These are phyloP conservation scores for Candida glucosophila DNA, from an alignment of 1,139 yeast genomes.

Conservation along the genomic window DNA sequence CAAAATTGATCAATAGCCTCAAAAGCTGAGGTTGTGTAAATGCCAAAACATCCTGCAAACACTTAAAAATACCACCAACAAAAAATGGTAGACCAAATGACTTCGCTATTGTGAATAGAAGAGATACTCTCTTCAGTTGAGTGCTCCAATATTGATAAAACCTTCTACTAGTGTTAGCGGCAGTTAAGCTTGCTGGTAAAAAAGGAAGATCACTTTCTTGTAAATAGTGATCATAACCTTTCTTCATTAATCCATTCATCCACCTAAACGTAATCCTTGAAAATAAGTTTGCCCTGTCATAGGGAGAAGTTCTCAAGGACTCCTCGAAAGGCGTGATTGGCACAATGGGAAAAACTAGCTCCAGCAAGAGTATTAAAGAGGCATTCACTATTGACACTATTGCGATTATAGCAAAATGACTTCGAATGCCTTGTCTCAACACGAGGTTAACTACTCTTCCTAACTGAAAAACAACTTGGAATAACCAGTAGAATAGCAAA, in stretches of 20 bases:
- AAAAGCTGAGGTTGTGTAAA: conserved; percentile 87
- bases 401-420: conserved; percentile 34
- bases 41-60: conserved; percentile 69
- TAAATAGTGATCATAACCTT: conserved; percentile 68
- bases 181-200: conserved; percentile 58
- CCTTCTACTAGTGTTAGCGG: conserved; percentile 38
- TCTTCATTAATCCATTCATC: conserved; percentile 88
- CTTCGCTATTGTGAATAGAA: conserved; percentile 50
- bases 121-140: conserved; percentile 45
- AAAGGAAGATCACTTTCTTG: conserved; percentile 75
- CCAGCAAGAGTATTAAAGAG: conserved; percentile 43
- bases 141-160: conserved; percentile 60
- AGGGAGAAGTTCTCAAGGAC: conserved; percentile 44
- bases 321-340: conserved; percentile 31
- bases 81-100: conserved; percentile 68
- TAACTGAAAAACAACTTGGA: conserved; percentile 35
- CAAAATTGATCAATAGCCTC: conserved; percentile 69
- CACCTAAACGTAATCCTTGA: conserved; percentile 76
- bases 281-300: conserved; percentile 75
- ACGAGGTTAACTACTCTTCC: conserved; percentile 34
- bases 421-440: conserved; percentile 33
- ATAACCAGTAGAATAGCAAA: conserved; percentile 71
- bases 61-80: conserved; percentile 72
- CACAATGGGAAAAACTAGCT: conserved; percentile 40
- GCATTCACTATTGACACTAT: conserved; percentile 43